Percentiles rank a stretch among this genome's conserved stretches.
These are phyloP conservation scores for Henckelia pumila DNA, from an alignment of 257 asterid species.

Conservation along the genomic window DNA sequence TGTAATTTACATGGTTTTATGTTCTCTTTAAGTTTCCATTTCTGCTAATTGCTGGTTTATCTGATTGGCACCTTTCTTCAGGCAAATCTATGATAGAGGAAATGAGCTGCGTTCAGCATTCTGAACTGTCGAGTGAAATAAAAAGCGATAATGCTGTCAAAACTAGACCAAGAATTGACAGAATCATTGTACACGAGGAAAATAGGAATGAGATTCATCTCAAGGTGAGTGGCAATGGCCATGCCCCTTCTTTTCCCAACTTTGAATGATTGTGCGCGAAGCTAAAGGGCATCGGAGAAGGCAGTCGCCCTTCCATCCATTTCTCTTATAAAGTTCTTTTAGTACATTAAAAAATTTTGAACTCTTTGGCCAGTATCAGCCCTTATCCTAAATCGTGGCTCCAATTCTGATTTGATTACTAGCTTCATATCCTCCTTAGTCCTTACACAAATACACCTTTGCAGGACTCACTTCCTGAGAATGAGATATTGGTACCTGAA, in stretches of 20 bases:
- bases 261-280: too few species aligned
- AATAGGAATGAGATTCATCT: slow-evolving; percentile 22
- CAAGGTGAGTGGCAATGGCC: slow-evolving; percentile 28
- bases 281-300: neutral
- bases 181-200: slow-evolving; percentile 25
- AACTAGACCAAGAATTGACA: slow-evolving; percentile 11
- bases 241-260: neutral
- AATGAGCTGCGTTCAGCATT: slow-evolving; percentile 15
- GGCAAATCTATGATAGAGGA: slow-evolving; percentile 31
- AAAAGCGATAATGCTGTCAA: neutral
- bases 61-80: slow-evolving; percentile 28
- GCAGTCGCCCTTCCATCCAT: too few species aligned
- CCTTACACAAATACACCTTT: slow-evolving; percentile 19
- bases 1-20: slow-evolving; percentile 9
- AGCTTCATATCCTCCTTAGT: slow-evolving; percentile 17
- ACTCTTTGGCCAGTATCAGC: neutral
- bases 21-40: slow-evolving; percentile 6
- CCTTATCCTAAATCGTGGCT: neutral
- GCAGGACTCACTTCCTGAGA: slow-evolving; percentile 42
- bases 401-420: neutral
- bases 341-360: neutral
- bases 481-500: slow-evolving; percentile 39
- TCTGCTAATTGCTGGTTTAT: neutral
- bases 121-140: slow-evolving; percentile 21
- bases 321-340: neutral